Evolutionary conservation across 371 early-diverging fungal species (phyloP), one percentile per base, ranked within the genome.

Genomic region (Circinella umbellata): DNA sequence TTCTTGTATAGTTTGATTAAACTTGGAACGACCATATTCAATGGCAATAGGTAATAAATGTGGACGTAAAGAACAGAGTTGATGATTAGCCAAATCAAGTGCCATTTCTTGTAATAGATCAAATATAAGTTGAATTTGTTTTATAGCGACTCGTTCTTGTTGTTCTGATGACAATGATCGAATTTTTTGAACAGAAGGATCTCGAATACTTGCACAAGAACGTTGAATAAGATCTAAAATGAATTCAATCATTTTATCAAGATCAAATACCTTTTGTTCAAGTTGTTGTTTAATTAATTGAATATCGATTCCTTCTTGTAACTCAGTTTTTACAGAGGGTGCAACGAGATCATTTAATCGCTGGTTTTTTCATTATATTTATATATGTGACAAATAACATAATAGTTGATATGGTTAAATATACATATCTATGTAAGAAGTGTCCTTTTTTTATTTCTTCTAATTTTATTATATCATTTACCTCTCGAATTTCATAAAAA

Each of bases 191-290:
- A 94, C 85, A 20, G 82, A 79, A 10, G 75, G 66, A 68, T 94
- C 94, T 14, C 93, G 86, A 6, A 90, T 80, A 11, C 93, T 93
- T 0, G 94, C 93, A 71, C 92, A 92, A 17, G 93, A 82, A 57
- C 83, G 78, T 3, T 78, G 64, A 88, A 93, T 90, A 14, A 81
- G 79, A 47, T 68, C 68, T 1, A 84, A 59, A 6, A 91, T 73
- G 71, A 78, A 87, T 17, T 69, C 20, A 11, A 90, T 68, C 70
- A 79, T 75, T 10, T 68, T 55, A 35, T 72, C 64, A 8, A 89
- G 63, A 61, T 90, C 85, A 63, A 90, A 87, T 10, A 75, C 68
- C 35, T 73, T 64, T 20, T 78, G 69, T 1, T 66, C 64, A 20
- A 88, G 71, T 69, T 93, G 88, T 53, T 91, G 92, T 35, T 67